Base-by-base conservation (phyloP, 371 early-diverging fungal genomes). In the Scutellospora calospora region DNA sequence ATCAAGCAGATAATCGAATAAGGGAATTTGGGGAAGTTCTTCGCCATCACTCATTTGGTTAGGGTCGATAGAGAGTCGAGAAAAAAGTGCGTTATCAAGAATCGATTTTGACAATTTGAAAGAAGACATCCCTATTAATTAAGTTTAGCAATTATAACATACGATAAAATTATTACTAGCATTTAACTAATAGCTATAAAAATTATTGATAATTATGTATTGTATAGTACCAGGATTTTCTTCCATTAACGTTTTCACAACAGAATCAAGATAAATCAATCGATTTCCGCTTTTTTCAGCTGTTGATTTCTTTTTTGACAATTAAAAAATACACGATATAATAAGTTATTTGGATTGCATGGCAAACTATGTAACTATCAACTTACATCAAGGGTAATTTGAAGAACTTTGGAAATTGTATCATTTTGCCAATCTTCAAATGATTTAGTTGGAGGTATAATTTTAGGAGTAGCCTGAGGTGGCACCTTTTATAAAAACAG, bases 341-440 rank as follows among this genome's bases (percentile, higher is more conserved):
- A 4, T 16, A 60, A 27, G 12, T 29, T 29, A 60, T 6, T 14
- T 11, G 31, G 33, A 33, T 31, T 31, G 18, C 20, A 63, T 31
- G 11, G 27, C 16, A 33, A 1, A 66, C 18, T n/a, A 9, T 4
- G 45, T 45, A 45, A 45, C 11, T 0, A 45, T 45, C 5, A 5
- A 80, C 91, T 84, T 87, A 94, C 96, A 81, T 93, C 87, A 72
- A 97, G 86, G 3, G 95, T 94, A n/a, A 95, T 94, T 57, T 90
- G 88, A 52, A 97, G 88, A n/a, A 97, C 89, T 75, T 90, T 92
- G 20, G 94, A 92, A 20, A 95, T 84, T 0, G 94, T 94, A 60
- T 93, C 92, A 81, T 95, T 93, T 82, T 95, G 94, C 98, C 98
- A 97, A 51, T 94, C 93, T 25, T 93, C 94, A 81, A 94, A 90